Evolutionary conservation across 2,329 filamentous ascomycete genomes (phyloP), one percentile per base, ranked within the genome.

Genomic region (Beauveria medogensis): DNA sequence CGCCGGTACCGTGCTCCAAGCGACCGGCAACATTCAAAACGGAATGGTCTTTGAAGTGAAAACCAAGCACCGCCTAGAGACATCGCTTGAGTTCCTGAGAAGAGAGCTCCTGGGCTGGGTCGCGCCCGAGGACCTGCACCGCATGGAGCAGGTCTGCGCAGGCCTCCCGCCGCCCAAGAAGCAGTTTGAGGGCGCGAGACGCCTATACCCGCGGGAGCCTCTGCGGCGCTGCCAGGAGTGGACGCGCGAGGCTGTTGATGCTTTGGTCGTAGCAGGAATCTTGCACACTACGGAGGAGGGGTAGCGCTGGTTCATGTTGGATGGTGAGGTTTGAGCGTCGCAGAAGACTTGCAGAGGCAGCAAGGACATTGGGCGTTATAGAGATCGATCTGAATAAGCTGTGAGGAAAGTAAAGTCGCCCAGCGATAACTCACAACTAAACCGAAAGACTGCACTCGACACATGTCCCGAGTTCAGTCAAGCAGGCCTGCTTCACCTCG

Each of bases 21-120:
- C 73, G 24, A 68, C 65, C 3, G 70, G 70, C 37, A 67, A 69
- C 59, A 71, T 73, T 52, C 68, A 72, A 48, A 63, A 63, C 53
- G 69, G 70, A 20, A 72, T 72, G 68, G 47, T 18, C 10, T 69
- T 67, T 54, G 65, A 70, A 22, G 47, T 65, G 37, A 68, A 65
- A 47, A 34, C 56, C 1, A 43, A 28, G 26, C 55, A 64, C 20
- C 41, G 61, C 1, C 68, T 67, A 1, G 66, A 68, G 55, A 48
- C 67, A 8, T 66, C 66, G 3, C 50, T 44, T 6, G 60, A 54
- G 6, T 70, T 65, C 47, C 20, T 60, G 16, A 50, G 43, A 3
- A 62, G 47, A 20, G 50, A 52, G 14, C 47, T 53, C 3, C 52
- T 71, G 20, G 68, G 68, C 26, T 67, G 50, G 41, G 63, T 70